Base-by-base conservation (phyloP, 768 basidiomycete species). In the Termitomyces sp. region DNA sequence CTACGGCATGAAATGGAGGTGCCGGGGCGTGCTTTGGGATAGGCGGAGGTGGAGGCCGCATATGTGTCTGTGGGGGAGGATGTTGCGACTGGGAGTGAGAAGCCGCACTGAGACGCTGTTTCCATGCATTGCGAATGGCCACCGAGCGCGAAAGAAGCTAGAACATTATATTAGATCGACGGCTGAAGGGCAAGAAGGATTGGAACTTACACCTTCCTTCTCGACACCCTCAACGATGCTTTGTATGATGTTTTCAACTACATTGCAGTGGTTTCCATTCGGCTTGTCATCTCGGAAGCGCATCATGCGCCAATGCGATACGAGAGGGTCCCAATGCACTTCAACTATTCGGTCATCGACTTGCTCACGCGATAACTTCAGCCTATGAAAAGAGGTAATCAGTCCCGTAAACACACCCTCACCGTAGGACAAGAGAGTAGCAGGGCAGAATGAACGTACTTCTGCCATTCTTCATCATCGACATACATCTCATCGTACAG, bases 171-270 rank as follows among this genome's bases (percentile, higher is more conserved):
- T 21, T 53, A 64, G 54, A 61, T 48, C 32, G 32, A 27, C 42
- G 41, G 55, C 21, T 42, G 43, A 52, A 32, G 47, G 39, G 44
- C 56, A 61, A 52, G 40, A 55, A 7, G 39, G 37, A 23, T 45
- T 43, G 45, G 35, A 28, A 75, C 87, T 66, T 64, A 98, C 96
- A 61, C 77, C 77, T 40, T 92, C 84, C 65, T 90, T 89, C 66
- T 96, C 93, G 39, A 98, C 93, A 10, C 97, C 97, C 69, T 98
- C 96, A 43, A 83, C 81, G 59, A 99, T 98, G 62, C 88, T 95
- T 62, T 86, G 79, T 52, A 98, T 83, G 64, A 99, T 93, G 61
- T 88, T 91, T 55, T 91, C 84, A 46, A 98, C 93, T 54, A 94
- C 84, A 30, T 73, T 80, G 58, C 79, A 81, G 69, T 91, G 93